Evolutionary conservation across 257 asterid genomes (phyloP), one percentile per base, ranked within the genome.

Genomic region (Forsythia suspensa): DNA sequence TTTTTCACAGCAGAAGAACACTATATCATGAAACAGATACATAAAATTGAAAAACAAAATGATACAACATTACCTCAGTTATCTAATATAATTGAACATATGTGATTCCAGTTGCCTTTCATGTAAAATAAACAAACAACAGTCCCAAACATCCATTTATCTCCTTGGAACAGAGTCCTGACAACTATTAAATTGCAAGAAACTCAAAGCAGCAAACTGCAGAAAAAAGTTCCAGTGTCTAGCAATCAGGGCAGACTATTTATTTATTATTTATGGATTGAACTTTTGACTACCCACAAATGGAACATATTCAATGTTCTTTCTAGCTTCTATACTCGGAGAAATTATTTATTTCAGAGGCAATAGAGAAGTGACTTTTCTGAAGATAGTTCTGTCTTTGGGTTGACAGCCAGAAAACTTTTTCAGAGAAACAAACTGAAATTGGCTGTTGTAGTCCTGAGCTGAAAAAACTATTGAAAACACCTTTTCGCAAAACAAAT

Each of bases 1-100:
- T 12, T 61, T 34, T 34, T 42, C 71, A 63, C 36, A 69, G 48
- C 78, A 15, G 69, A 68, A 41, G 67, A 71, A 77, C 52, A 36
- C 67, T 75, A 71, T 68, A 74, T n/a, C 3, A 43, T 16, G 51
- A 61, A 79, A 44, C 65, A 74, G 40, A 77, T 20, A 80, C 79
- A 71, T 29, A 39, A 80, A 43, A 80, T 7, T 40, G 43, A 18
- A 46, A 13, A 46, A 12, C 13, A 46, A 46, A 44, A 15, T 46
- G 55, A 46, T 10, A 12, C n/a, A 46, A 18, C 55, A 46, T 1
- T 46, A 46, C 6, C 55, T 16, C 80, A 77, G 63, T 70, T 59
- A 61, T 59, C 71, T 59, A 29, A 41, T 21, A 38, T 10, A 40
- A 24, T 51, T 20, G 39, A 39, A 67, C 2, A 63, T 39, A 72